phyloP scores from a whole-genome alignment of 345 rosid genomes.

The Cardamine resedifolia region DNA sequence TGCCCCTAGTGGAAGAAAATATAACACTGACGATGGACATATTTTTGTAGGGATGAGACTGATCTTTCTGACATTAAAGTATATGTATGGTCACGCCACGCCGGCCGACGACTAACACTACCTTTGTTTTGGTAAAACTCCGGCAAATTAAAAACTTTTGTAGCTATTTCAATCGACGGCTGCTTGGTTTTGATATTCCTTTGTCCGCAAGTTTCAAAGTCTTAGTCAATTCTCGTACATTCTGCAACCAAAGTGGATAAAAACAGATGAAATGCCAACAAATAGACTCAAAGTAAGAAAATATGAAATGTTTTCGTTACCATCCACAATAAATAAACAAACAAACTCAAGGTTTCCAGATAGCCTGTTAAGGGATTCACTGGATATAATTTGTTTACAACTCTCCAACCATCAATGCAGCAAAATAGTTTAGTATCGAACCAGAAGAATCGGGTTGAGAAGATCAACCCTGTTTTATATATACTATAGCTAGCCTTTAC shows the following conservation, averaged over 20 bases:
- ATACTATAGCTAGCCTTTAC: background rate
- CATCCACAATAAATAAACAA: background rate
- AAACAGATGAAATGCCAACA: constrained; percentile 3
- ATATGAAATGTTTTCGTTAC: background rate
- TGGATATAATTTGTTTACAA: too few relatives aligned
- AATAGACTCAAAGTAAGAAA: background rate
- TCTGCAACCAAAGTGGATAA: constrained; percentile 21
- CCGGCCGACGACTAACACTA: constrained; percentile 27
- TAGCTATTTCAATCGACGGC: constrained; percentile 30
- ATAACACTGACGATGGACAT: constrained; percentile 32
- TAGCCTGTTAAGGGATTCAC: too few relatives aligned
- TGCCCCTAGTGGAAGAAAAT: constrained; percentile 37
- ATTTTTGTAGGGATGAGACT: background rate
- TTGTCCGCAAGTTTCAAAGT: constrained; percentile 29
- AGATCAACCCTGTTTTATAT: background rate
- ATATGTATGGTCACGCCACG: constrained; percentile 21
- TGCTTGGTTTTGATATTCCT: constrained; percentile 25
- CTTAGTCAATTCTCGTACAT: constrained; percentile 37
- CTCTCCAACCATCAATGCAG: too few relatives aligned
- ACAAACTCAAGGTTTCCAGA: background rate
- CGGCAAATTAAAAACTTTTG: background rate
- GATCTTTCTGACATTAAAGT: constrained; percentile 25
- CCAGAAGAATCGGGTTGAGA: background rate
- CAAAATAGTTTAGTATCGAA: background rate
- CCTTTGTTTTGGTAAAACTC: background rate